Evolutionary conservation across 257 asterid species (phyloP).

Genomic region (Salvia splendens): DNA sequence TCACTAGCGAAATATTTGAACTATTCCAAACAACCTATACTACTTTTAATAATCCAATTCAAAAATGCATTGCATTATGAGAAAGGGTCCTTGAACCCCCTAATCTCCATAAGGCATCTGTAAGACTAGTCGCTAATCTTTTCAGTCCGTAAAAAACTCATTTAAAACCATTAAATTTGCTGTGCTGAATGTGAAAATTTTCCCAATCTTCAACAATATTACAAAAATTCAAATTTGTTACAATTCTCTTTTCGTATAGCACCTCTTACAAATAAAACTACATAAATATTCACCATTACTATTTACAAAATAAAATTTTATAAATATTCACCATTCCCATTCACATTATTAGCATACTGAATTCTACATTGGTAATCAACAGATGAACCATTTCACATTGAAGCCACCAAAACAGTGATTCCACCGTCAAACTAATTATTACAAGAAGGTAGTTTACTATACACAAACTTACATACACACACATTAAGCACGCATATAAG

Average conservation of each 20-base stretch:
- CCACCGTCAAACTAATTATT: slow-evolving; percentile 4
- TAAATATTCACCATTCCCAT: slow-evolving; percentile 25
- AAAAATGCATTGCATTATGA: slow-evolving; percentile 20
- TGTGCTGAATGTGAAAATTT: slow-evolving; percentile 27
- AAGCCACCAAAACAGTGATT: slow-evolving; percentile 11
- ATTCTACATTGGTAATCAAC: slow-evolving; percentile 6
- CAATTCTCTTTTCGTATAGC: slow-evolving; percentile 27
- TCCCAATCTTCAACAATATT: slow-evolving; percentile 32
- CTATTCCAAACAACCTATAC: not conserved
- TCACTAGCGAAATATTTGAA: slow-evolving; percentile 23
- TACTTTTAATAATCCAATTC: slow-evolving; percentile 13
- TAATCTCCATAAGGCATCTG: slow-evolving; percentile 30
- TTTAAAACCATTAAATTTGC: slow-evolving; percentile 31
- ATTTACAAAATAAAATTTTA: slow-evolving; percentile 23
- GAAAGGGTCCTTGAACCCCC: slow-evolving; percentile 21
- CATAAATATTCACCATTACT: slow-evolving; percentile 22
- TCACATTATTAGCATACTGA: slow-evolving; percentile 24
- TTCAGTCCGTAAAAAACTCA: slow-evolving; percentile 30
- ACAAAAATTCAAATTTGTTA: slow-evolving; percentile 23
- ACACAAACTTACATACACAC: not conserved
- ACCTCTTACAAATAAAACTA: slow-evolving; percentile 30
- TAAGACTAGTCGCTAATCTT: slow-evolving; percentile 22
- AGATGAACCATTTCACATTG: slow-evolving; percentile 11
- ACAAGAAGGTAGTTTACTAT: slow-evolving; percentile 7
- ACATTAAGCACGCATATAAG: not conserved